A percentile compares a stretch with the other conserved stretches of the same genome.
Evolutionary conservation across 176 grass and related monocot genomes (phyloP).

Genomic region (Luzula sylvatica): DNA sequence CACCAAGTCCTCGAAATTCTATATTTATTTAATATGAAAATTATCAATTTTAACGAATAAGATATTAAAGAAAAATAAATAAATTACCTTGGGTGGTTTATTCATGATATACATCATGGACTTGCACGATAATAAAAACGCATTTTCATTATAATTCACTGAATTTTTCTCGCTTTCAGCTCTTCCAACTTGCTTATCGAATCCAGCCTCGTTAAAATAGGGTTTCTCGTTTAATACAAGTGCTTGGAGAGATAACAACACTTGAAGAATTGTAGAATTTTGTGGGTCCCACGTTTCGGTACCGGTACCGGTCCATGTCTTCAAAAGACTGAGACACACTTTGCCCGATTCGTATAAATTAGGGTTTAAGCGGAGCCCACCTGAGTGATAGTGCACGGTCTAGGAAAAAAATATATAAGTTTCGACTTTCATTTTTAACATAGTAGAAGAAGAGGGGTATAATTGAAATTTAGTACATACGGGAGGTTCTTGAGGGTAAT

Average conservation of each 20-base stretch:
- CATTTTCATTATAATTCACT: constrained; percentile 92
- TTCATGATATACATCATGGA: constrained; percentile 76
- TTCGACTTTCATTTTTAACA: too few relatives aligned
- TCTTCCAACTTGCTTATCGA: constrained; percentile 87
- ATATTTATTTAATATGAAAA: constrained; percentile 24
- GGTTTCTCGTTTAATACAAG: constrained; percentile 98
- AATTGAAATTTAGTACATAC: constrained; percentile 39
- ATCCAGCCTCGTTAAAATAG: constrained; percentile 94
- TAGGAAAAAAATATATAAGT: constrained; percentile 29
- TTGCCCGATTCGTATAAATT: constrained; percentile 93
- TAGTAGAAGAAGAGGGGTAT: too few relatives aligned
- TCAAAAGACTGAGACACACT: constrained; percentile 96
- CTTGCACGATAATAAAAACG: constrained; percentile 81
- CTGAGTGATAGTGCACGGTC: constrained; percentile 85
- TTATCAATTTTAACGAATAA: constrained; percentile 2
- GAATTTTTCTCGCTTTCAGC: constrained; percentile 93
- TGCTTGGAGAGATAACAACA: constrained; percentile 85
- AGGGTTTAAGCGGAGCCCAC: constrained; percentile 78
- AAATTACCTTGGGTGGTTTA: constrained; percentile 76
- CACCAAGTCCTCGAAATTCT: constrained; percentile 85
- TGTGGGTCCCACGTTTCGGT: constrained; percentile 85
- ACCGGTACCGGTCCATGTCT: constrained; percentile 78
- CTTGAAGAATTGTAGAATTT: constrained; percentile 74
- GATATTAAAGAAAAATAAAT: neutral
- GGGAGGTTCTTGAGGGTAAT: constrained; percentile 87